Conservation (phyloP, 164 flowering plant species). For the Houttuynia cordata region DNA sequence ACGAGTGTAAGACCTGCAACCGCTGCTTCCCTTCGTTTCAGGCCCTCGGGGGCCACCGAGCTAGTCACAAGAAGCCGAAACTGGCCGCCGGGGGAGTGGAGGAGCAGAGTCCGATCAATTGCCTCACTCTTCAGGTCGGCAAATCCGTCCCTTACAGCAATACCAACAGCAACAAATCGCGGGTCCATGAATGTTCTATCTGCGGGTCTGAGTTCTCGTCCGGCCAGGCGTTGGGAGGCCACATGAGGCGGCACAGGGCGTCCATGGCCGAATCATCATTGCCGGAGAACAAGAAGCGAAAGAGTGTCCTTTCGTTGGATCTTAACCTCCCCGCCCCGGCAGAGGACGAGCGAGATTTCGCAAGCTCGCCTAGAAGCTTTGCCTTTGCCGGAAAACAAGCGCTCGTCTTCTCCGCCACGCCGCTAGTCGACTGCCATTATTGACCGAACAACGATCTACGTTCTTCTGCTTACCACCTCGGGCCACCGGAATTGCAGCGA, state of each 20-base stretch:
- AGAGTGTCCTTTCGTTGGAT: constrained; percentile 41
- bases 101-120: constrained; percentile 2
- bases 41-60: constrained; percentile 60
- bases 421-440: constrained; percentile 68
- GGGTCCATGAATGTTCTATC: constrained; percentile 64
- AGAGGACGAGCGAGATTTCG: constrained; percentile 33
- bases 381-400: constrained; percentile 22
- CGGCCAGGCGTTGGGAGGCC: constrained; percentile 82
- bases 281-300: constrained; percentile 10
- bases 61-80: constrained; percentile 48
- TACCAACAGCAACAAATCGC: constrained; percentile 12
- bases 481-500: constrained; percentile 4
- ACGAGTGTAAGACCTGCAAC: constrained; percentile 57
- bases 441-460: constrained; percentile 7
- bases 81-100: constrained; percentile 1
- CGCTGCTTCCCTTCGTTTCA: constrained; percentile 48
- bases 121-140: not conserved
- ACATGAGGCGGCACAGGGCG: constrained; percentile 65
- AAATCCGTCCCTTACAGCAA: not conserved
- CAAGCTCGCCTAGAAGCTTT: constrained; percentile 12
- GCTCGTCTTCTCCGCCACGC: constrained; percentile 43
- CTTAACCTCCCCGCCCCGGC: constrained; percentile 83
- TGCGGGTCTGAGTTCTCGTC: constrained; percentile 79
- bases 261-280: constrained; percentile 9
- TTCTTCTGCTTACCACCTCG: too few relatives aligned